Conservation (phyloP, 2,329 filamentous ascomycete genomes). For the Cordyceps cateniannulata region DNA sequence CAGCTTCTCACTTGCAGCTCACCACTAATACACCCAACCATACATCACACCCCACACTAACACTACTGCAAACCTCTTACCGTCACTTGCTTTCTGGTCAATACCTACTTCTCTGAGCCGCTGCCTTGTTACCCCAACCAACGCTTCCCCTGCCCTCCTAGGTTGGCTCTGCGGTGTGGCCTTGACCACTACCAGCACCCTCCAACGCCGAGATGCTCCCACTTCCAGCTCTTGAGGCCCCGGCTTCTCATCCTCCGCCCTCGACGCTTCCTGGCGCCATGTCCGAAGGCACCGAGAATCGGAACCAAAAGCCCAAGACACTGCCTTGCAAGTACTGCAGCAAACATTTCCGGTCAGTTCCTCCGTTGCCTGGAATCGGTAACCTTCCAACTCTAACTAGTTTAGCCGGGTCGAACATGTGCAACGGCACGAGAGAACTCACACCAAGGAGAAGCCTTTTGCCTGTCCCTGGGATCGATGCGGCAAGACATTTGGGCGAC, state of each 20-base stretch:
- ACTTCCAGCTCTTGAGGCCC: constrained; percentile 45
- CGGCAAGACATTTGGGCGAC: constrained; percentile 56
- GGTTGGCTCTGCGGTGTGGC: constrained; percentile 1
- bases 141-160: not conserved
- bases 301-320: constrained; percentile 55
- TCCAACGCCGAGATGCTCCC: constrained; percentile 41
- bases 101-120: not conserved
- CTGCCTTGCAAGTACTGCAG: constrained; percentile 57
- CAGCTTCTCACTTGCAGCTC: constrained; percentile 9
- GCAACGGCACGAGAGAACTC: constrained; percentile 56
- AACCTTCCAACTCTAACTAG: not conserved
- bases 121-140: constrained; percentile 8
- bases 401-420: constrained; percentile 57
- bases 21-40: constrained; percentile 3
- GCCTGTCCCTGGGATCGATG: constrained; percentile 53
- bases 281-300: constrained; percentile 43
- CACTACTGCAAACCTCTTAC: not conserved
- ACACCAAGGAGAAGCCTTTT: constrained; percentile 61
- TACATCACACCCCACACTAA: constrained; percentile 1
- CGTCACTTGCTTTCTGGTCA: not conserved
- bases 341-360: constrained; percentile 50
- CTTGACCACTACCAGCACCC: constrained; percentile 1
- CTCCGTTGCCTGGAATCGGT: not conserved
- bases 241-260: constrained; percentile 26
- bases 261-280: constrained; percentile 19